These are phyloP conservation scores for Porcisia deanei DNA, from an alignment of 208 protist genomes.

Conservation along the genomic window DNA sequence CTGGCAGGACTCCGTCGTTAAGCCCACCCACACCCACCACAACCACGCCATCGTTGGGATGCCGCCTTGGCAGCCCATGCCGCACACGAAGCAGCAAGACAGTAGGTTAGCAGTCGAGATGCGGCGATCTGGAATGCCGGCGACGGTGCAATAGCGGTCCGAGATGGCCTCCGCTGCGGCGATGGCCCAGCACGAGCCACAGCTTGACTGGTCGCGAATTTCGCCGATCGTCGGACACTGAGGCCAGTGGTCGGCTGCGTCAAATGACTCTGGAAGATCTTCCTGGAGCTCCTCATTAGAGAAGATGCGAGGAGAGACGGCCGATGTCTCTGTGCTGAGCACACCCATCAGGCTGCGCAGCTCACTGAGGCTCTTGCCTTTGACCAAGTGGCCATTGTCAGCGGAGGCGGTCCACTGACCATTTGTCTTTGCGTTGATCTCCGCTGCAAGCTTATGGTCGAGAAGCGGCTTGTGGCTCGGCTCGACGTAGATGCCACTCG, in stretches of 20 bases:
- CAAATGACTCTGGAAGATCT: constrained; percentile 58
- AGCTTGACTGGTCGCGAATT: constrained; percentile 89
- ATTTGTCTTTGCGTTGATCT: constrained; percentile 44
- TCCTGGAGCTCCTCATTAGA: constrained; percentile 40
- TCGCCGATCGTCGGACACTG: constrained; percentile 61
- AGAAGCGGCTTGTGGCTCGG: constrained; percentile 23
- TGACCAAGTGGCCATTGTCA: constrained; percentile 45
- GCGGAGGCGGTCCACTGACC: constrained; percentile 59
- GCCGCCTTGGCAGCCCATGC: constrained; percentile 86
- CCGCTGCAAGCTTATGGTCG: constrained; percentile 26
- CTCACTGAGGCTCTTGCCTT: constrained; percentile 38
- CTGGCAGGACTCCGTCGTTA: constrained; percentile 76
- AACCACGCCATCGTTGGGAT: constrained; percentile 66
- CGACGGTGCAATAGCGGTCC: constrained; percentile 89
- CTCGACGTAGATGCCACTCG: constrained; percentile 24
- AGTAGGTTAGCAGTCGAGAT: constrained; percentile 80
- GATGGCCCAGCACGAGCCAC: constrained; percentile 93
- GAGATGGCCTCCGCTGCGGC: constrained; percentile 79
- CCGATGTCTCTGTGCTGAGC: constrained; percentile 23
- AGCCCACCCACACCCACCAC: constrained; percentile 66
- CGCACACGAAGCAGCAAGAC: constrained; percentile 81
- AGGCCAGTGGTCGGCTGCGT: constrained; percentile 62
- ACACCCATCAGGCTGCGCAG: constrained; percentile 55
- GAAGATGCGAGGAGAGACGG: constrained; percentile 45
- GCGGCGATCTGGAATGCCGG: constrained; percentile 47